These are phyloP conservation scores for Marasmius fiardii DNA, from an alignment of 1,284 basidiomycete species.

Conservation along the genomic window DNA sequence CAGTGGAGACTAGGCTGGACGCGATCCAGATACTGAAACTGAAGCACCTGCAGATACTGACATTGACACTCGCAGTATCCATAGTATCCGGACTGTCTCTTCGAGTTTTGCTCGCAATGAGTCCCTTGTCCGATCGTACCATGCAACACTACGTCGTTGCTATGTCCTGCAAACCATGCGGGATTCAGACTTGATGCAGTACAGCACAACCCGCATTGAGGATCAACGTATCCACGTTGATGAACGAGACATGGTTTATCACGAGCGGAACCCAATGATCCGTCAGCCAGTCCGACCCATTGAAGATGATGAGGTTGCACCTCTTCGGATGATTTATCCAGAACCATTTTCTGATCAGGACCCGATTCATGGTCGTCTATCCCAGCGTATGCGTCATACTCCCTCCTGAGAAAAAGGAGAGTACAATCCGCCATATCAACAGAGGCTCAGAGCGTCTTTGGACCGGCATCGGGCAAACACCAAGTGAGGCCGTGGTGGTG, in stretches of 20 bases:
- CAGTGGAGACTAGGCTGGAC: not conserved
- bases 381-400: not conserved
- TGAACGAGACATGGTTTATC: not conserved
- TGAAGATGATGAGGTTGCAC: not conserved
- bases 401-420: not conserved
- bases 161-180: not conserved
- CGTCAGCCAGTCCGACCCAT: not conserved
- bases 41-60: not conserved
- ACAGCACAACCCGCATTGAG: not conserved
- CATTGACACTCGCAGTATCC: not conserved
- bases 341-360: not conserved
- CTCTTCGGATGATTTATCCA: not conserved
- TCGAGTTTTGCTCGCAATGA: not conserved
- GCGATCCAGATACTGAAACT: not conserved
- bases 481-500: not conserved
- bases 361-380: not conserved
- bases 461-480: not conserved
- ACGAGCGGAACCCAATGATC: not conserved
- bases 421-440: not conserved
- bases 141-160: not conserved
- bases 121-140: not conserved
- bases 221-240: not conserved
- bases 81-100: not conserved
- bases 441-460: not conserved
- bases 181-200: not conserved